These are phyloP conservation scores for Pseudisothecium myosuroides DNA, from an alignment of 225 moss, liverwort and hornwort species.

Conservation along the genomic window DNA sequence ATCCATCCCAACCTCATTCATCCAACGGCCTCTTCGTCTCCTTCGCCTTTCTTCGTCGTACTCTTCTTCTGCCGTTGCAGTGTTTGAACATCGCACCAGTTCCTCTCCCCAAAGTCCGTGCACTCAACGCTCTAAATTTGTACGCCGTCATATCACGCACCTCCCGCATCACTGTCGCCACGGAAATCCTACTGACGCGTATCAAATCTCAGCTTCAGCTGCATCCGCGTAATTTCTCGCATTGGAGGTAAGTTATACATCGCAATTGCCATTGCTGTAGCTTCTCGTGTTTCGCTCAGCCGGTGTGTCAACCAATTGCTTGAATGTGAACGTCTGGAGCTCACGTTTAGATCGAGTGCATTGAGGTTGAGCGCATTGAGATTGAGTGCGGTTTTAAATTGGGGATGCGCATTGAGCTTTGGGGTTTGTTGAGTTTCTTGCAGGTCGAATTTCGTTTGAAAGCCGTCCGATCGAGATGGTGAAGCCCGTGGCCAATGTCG, in stretches of 20 bases:
- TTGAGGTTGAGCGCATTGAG: not conserved
- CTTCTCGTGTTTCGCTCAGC: not conserved
- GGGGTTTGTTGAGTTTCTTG: not conserved
- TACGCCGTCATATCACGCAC: not conserved
- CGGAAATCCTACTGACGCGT: not conserved
- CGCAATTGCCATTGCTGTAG: not conserved
- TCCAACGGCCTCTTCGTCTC: not conserved
- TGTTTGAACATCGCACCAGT: not conserved
- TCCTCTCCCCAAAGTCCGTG: not conserved
- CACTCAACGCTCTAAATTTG: not conserved
- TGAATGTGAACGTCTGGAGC: not conserved
- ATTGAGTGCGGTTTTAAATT: not conserved
- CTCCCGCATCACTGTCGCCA: not conserved
- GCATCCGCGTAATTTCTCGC: not conserved
- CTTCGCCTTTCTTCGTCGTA: not conserved
- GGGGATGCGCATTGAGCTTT: not conserved
- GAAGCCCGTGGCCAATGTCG: conserved; percentile 6
- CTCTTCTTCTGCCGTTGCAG: not conserved
- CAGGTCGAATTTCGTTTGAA: not conserved
- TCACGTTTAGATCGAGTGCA: not conserved
- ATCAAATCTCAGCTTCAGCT: not conserved
- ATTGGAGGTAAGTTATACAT: not conserved
- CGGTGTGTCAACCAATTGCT: not conserved
- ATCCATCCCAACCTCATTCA: not conserved
- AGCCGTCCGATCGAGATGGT: not conserved